Base-by-base conservation (phyloP, 768 basidiomycete species). In the Galerina sulciceps region DNA sequence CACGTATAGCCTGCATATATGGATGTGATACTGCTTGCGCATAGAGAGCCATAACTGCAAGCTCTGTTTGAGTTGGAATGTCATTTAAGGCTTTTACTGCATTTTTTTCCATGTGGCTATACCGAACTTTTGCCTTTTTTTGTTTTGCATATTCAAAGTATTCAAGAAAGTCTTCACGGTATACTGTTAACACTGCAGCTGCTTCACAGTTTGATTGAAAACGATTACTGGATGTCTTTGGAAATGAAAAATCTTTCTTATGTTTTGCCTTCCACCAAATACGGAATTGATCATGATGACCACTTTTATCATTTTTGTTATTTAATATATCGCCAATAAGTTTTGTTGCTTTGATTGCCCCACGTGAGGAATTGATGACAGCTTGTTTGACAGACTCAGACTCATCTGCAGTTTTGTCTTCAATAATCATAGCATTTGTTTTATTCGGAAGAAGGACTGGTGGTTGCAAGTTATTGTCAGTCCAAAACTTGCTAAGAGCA, bases 271-370 rank as follows among this genome's bases (percentile, higher is more conserved):
- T 14, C 60, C 57, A 67, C 57, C 61, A 69, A 34, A 26, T 53
- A 1, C 53, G 26, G 55, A 67, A 64, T 1, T 48, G 22, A 61
- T 74, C 69, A 55, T 71, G 68, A 47, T 72, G 65, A 17, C 76
- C 76, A 36, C 73, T 72, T 59, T 76, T 77, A 46, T 76, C 69
- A 55, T 73, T 65, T 58, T 75, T 75, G 60, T 77, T 46, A 46
- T 71, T 67, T 2, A 75, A 68, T 2, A 76, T 45, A 2, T 64
- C 64, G 3, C 73, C 73, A 11, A 68, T 62, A 14, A 71, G 62
- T 9, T 63, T 42, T 14, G 57, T 43, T 20, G 49, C 41, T 42
- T 65, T 65, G 15, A 65, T 59, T 6, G 53, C 59, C 15, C 62
- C 59, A 36, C 41, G n/a, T n/a, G n/a, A n/a, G n/a, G n/a, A n/a